Base-by-base conservation (phyloP, 306 rosid genomes). In the Cucurbita argyrosperma region DNA sequence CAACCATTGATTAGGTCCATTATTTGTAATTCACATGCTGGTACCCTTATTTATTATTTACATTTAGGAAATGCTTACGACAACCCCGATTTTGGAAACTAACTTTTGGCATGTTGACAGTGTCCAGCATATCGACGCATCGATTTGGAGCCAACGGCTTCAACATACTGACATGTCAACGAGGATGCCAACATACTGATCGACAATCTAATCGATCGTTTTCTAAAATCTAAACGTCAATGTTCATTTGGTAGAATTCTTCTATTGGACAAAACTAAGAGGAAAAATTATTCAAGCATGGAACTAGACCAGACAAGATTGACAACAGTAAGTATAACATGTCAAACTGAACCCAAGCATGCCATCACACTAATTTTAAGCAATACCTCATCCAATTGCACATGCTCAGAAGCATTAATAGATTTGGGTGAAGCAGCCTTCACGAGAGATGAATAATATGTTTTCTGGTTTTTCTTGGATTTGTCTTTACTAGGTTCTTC, bases 341-440 rank as follows among this genome's bases (percentile, higher is more conserved):
- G 51, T 4, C 40, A 40, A n/a, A 62, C 19, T 40, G 76, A 51
- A 37, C 26, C 23, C 64, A 35, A 61, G 51, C 11, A 75, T 14
- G 46, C 10, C 1, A 45, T 30, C 10, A 39, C 35, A 23, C 55
- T 54, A 14, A 12, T 10, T 37, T 47, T 62, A 59, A 63, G 9
- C 6, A 56, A 60, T 80, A 94, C 98, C 90, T 94, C 90, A 71
- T 94, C 98, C 83, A 94, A 87, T 78, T 90, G 98, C 65, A 74
- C 85, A 38, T 96, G 90, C 74, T 94, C 97, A 3, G 96, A 79
- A 72, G 90, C 72, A 74, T 84, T 83, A 72, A 85, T 89, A 40
- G 98, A 88, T 79, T 90, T 94, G 61, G 98, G 96, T 84, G 91
- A 80, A 71, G 97, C 84, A 69, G 88, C 98, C 87, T 94, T 94